Evolutionary conservation across 495 filamentous ascomycete species (phyloP).

Genomic region (Trypethelium eluteriae): DNA sequence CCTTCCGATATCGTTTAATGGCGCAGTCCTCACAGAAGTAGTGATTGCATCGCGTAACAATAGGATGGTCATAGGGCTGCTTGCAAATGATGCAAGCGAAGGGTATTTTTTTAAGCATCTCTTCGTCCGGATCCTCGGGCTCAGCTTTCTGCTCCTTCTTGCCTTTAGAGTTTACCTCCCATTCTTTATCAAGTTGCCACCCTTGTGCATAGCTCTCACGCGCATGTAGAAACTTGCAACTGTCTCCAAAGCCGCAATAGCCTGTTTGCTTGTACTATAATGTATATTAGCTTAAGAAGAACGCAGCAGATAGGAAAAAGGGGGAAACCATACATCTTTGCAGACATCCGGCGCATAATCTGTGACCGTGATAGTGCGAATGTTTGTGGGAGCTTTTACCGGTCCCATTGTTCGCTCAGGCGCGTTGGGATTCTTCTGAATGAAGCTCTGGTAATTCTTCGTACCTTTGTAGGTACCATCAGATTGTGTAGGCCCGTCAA

Average conservation of each 20-base stretch:
- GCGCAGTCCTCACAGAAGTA: constrained; percentile 94
- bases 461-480: constrained; percentile 68
- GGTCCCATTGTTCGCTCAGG: constrained; percentile 59
- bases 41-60: constrained; percentile 87
- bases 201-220: constrained; percentile 86
- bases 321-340: constrained; percentile 51
- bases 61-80: constrained; percentile 66
- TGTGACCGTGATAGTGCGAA: constrained; percentile 80
- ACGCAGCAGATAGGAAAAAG: no score
- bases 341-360: constrained; percentile 93
- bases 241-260: constrained; percentile 72
- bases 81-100: constrained; percentile 95
- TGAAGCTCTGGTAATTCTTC: constrained; percentile 62
- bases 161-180: constrained; percentile 80
- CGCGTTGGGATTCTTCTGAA: constrained; percentile 76
- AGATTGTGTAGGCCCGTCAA: constrained; percentile 25
- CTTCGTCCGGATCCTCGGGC: constrained; percentile 61
- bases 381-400: constrained; percentile 79
- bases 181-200: constrained; percentile 91
- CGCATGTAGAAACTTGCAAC: constrained; percentile 82
- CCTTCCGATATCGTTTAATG: constrained; percentile 59
- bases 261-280: constrained; percentile 69
- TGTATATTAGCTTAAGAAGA: background rate
- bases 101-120: constrained; percentile 75
- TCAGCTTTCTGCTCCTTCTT: constrained; percentile 48